Conservation (phyloP, 2,329 filamentous ascomycete species). For the Knoxdaviesia capensis region DNA sequence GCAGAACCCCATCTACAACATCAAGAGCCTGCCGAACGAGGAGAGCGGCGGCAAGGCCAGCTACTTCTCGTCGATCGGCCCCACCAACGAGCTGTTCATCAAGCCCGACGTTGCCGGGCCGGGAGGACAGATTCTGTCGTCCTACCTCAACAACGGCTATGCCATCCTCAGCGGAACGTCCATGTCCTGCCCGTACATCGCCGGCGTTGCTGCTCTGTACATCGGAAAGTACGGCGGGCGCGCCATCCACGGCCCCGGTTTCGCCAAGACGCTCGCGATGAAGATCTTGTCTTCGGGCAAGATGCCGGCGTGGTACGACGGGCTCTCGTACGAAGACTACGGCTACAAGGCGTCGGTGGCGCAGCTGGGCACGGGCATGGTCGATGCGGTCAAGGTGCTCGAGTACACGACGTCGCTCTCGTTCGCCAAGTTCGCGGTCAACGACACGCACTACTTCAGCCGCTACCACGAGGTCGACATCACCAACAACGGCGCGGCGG, state of each 20-base stretch:
- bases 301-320: background rate
- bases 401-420: slow-evolving; percentile 17
- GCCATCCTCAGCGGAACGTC: slow-evolving; percentile 25
- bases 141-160: slow-evolving; percentile 19
- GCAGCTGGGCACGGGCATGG: slow-evolving; percentile 24
- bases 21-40: slow-evolving; percentile 15
- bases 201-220: slow-evolving; percentile 25
- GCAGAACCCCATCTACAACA: slow-evolving; percentile 15
- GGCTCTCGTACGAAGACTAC: background rate
- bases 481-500: slow-evolving; percentile 20
- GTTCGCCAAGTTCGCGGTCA: slow-evolving; percentile 23
- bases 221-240: slow-evolving; percentile 20
- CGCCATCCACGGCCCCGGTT: slow-evolving; percentile 12
- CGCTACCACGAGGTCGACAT: slow-evolving; percentile 15
- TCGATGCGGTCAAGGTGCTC: slow-evolving; percentile 23
- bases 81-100: slow-evolving; percentile 34
- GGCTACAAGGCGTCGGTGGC: slow-evolving; percentile 14
- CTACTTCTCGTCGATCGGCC: slow-evolving; percentile 37
- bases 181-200: slow-evolving; percentile 33
- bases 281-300: background rate
- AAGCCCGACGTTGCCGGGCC: slow-evolving; percentile 36
- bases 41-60: slow-evolving; percentile 29
- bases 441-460: slow-evolving; percentile 23
- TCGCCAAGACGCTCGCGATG: slow-evolving; percentile 1
- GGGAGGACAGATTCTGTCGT: slow-evolving; percentile 37